A percentile compares a stretch with the other conserved stretches of the same genome.
Evolutionary conservation across 371 early-diverging fungal genomes (phyloP).

Genomic region (Coemansia sp.): DNA sequence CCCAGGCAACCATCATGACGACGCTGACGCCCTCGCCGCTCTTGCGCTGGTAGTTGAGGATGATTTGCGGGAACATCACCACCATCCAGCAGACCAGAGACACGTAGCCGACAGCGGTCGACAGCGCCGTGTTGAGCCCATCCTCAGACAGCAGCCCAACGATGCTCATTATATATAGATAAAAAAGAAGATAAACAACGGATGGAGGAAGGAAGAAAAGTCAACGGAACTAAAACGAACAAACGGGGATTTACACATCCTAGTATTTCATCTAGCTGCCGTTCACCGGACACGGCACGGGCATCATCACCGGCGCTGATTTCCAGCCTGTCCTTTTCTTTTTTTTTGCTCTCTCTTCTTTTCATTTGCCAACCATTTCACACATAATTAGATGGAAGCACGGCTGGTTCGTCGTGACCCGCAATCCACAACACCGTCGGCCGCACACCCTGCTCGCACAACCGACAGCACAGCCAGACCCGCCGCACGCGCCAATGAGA

Average conservation of each 20-base stretch:
- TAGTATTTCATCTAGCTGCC: too few species aligned
- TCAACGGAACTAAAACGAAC: too few species aligned
- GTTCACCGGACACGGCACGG: not conserved
- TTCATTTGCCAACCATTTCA: not conserved
- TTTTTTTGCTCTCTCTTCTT: conserved; percentile 1
- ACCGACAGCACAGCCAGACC: not conserved
- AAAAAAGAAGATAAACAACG: conserved; percentile 1
- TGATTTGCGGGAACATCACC: conserved; percentile 49
- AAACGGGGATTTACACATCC: not conserved
- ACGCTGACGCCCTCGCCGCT: conserved; percentile 52
- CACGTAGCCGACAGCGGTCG: conserved; percentile 37
- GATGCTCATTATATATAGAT: not conserved
- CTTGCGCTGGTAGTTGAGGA: conserved; percentile 48
- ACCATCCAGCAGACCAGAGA: conserved; percentile 50
- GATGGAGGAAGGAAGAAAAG: not conserved
- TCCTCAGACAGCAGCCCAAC: conserved; percentile 5
- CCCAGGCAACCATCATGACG: conserved; percentile 49
- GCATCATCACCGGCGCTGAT: not conserved
- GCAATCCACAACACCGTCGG: conserved; percentile 6
- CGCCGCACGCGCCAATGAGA: too few species aligned
- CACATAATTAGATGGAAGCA: conserved; percentile 10
- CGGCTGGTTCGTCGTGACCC: conserved; percentile 19
- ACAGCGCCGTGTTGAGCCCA: conserved; percentile 12
- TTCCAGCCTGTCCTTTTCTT: not conserved
- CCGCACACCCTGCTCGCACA: conserved; percentile 2